These are phyloP conservation scores for Eucalyptus pauciflora DNA, from an alignment of 345 rosid species.

Conservation along the genomic window DNA sequence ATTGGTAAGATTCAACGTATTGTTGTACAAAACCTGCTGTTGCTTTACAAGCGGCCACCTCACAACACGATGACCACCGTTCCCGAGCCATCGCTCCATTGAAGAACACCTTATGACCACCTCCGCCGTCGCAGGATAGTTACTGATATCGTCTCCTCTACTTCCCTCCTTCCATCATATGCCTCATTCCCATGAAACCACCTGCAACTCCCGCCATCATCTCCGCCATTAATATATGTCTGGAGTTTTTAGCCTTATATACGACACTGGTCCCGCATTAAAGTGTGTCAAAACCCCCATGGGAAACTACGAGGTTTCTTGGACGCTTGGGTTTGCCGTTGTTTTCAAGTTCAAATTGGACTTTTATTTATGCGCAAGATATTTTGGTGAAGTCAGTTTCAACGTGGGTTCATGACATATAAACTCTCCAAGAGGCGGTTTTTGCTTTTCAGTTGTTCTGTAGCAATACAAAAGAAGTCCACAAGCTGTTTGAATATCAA, in stretches of 20 bases:
- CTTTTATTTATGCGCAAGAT: neutral
- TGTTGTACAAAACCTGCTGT: neutral
- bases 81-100: neutral
- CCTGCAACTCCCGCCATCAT: neutral
- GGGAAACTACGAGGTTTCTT: neutral
- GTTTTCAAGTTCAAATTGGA: neutral
- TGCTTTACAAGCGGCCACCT: neutral
- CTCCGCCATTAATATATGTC: neutral
- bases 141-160: neutral
- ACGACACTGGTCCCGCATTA: fast-evolving
- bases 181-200: neutral
- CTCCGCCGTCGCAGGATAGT: neutral
- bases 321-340: neutral
- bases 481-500: neutral
- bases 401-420: neutral
- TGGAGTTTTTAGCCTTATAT: neutral
- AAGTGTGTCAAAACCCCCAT: neutral
- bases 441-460: neutral
- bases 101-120: neutral
- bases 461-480: neutral
- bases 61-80: neutral
- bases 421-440: neutral
- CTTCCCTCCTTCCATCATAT: neutral
- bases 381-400: neutral
- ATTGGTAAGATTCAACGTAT: neutral